These are phyloP conservation scores for Colletotrichum cuscutae DNA, from an alignment of 2,329 filamentous ascomycete species.

Conservation along the genomic window DNA sequence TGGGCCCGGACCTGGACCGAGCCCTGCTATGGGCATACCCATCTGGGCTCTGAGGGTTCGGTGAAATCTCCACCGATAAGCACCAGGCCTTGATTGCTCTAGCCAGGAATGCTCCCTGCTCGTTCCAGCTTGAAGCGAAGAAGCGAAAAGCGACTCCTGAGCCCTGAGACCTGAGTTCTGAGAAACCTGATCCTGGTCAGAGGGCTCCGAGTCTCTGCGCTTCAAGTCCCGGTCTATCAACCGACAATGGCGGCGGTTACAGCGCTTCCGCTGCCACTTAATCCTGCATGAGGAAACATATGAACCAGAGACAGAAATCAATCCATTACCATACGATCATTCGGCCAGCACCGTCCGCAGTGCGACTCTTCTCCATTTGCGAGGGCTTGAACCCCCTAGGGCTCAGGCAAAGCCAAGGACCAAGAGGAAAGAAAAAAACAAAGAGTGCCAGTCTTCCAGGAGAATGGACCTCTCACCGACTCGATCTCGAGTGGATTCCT, in stretches of 20 bases:
- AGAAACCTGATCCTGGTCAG: background rate
- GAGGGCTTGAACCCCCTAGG: constrained; percentile 6
- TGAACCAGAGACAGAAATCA: constrained; percentile 11
- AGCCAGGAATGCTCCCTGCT: constrained; percentile 9
- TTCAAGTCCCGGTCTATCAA: constrained; percentile 14
- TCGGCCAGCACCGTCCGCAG: constrained; percentile 5
- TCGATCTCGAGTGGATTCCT: constrained; percentile 9
- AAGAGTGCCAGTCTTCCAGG: background rate
- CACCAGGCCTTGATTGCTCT: constrained; percentile 1
- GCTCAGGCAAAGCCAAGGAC: background rate
- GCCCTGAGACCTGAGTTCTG: background rate
- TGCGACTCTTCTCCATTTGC: constrained; percentile 18
- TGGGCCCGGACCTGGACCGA: constrained; percentile 12
- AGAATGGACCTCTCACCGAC: constrained; percentile 26
- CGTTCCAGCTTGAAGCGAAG: constrained; percentile 26
- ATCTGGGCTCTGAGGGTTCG: constrained; percentile 5
- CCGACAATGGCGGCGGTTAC: constrained; percentile 12
- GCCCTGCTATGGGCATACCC: constrained; percentile 9
- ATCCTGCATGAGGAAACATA: constrained; percentile 7
- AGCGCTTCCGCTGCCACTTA: constrained; percentile 13
- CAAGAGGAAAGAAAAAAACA: background rate
- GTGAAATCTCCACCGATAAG: constrained; percentile 25
- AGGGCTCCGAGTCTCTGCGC: constrained; percentile 2
- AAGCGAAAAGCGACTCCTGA: background rate
- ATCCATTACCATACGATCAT: constrained; percentile 29